Evolutionary conservation across 352 stramenopile genomes (phyloP), one percentile per base, ranked within the genome.

Genomic region (Pythium phragmiticola): DNA sequence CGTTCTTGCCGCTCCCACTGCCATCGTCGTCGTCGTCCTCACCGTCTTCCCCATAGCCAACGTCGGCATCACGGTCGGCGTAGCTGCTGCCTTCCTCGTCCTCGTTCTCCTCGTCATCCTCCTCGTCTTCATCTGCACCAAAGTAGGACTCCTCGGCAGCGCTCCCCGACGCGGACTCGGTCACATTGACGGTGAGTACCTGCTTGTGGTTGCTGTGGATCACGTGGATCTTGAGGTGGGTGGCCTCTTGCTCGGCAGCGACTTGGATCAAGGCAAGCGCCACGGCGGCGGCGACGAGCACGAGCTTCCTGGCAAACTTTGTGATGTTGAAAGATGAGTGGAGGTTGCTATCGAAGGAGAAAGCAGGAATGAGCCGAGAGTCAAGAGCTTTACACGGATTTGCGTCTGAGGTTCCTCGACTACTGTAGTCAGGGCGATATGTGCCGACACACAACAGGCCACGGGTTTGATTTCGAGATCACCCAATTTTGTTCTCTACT

Each of bases 271-370:
- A 33, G n/a, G 55, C 47, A 41, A 69, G 54, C 21, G 65, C 65
- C 42, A 66, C 59, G 17, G 58, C 56, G 51, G 65, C 59, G 11
- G 65, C 65, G 42, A 72, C 60, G 17, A 72, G 43, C 4, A 72
- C 34, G 54, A 72, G 59, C 65, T 72, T 72, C 52, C 68, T 72
- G 47, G 42, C 49, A 48, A 72, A 67, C 64, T 67, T 71, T 4
- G 17, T 63, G 34, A 14, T 12, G 56, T 46, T 33, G n/a, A 21
- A 23, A 33, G 54, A 36, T 7, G 37, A 26, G n/a, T 39, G 19
- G 23, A 34, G 37, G 23, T 21, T 4, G 47, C 8, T n/a, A 12
- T 21, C 6, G 30, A 28, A 34, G 34, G 57, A 47, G 41, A 56
- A 54, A 49, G 34, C n/a, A 17, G 36, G 30, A 63, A 47, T 63